phyloP scores from a whole-genome alignment of 2,329 filamentous ascomycete genomes.

The Pseudocercospora fuligena region DNA sequence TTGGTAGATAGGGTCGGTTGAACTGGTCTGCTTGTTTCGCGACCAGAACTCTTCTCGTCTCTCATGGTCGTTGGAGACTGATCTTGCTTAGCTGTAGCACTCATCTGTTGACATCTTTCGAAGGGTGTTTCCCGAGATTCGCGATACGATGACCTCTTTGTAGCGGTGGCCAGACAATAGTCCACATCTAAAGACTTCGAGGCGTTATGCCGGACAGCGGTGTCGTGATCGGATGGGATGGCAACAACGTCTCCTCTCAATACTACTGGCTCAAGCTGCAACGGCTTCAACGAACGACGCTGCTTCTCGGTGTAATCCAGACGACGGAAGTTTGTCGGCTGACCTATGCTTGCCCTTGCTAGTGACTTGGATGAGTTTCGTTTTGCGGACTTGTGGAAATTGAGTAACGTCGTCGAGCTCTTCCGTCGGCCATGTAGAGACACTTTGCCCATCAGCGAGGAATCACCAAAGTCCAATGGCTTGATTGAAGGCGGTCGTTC shows the following conservation, averaged over 20 bases:
- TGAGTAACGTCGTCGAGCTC: slow-evolving; percentile 27
- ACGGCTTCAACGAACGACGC: slow-evolving; percentile 35
- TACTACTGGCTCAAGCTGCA: slow-evolving; percentile 35
- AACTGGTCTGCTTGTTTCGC: slow-evolving; percentile 2
- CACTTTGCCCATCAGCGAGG: slow-evolving; percentile 27
- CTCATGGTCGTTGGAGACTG: background rate
- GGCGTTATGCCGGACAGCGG: slow-evolving; percentile 28
- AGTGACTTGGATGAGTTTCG: slow-evolving; percentile 2
- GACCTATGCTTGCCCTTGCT: slow-evolving; percentile 34
- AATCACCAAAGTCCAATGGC: slow-evolving; percentile 32
- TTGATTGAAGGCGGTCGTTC: slow-evolving; percentile 32
- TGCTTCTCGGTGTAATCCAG: slow-evolving; percentile 39
- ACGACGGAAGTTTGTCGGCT: slow-evolving; percentile 34
- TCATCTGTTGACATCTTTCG: slow-evolving; percentile 22
- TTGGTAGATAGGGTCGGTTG: slow-evolving; percentile 24
- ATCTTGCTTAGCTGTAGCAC: slow-evolving; percentile 12
- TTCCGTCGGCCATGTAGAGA: slow-evolving; percentile 23
- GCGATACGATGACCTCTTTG: slow-evolving; percentile 16
- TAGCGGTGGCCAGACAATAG: background rate
- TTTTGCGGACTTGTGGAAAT: slow-evolving; percentile 12
- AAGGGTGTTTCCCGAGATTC: slow-evolving; percentile 22
- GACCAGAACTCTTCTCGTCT: background rate
- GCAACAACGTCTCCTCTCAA: slow-evolving; percentile 25
- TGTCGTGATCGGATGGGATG: background rate
- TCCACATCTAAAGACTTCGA: slow-evolving; percentile 7